Evolutionary conservation across 2,329 filamentous ascomycete genomes (phyloP), one percentile per base, ranked within the genome.

Genomic region (Berkeleyomyces rouxiae): DNA sequence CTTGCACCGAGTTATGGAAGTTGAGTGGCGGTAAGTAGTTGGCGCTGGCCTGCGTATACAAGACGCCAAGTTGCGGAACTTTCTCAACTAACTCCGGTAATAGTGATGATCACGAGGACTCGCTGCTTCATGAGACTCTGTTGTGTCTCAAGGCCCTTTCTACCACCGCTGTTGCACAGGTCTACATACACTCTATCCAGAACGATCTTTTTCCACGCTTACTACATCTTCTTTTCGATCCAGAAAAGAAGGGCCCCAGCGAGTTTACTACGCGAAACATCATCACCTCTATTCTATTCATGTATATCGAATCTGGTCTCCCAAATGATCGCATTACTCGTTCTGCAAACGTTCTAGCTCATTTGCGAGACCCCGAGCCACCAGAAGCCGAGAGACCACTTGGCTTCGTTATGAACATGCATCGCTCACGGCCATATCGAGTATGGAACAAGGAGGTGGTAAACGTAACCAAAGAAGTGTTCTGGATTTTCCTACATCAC

Each of bases 401-500:
- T 6, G 84, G 84, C 2, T 97, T 97, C 71, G 90, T 97, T 57
- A 76, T 92, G 31, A 88, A 91, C 65, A 97, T 97, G 84, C 86
- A 88, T 68, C 84, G 86, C 43, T 83, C 90, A 59, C 82, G 92
- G 0, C 92, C 92, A 0, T 99, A 96, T 72, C 87, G 90, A 42
- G 82, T 95, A 2, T 99, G 92, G 92, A 90, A 86, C 74, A 93
- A 91, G 72, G 93, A 99, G 74, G 84, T 92, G 16, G 85, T 86
- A 65, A 91, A 88, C 68, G 92, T 97, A 58, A 96, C 91, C 49
- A 96, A 96, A 73, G 92, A 99, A 72, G 92, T 97, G 37, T 99
- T 99, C 72, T 99, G 92, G 92, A 97, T 97, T 71, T 99, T 97
- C 75, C 79, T 97, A 61, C 92, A 97, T 73, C 88, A 95, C 68